phyloP scores from a whole-genome alignment of 352 stramenopile genomes.

The Phytophthora cactorum region DNA sequence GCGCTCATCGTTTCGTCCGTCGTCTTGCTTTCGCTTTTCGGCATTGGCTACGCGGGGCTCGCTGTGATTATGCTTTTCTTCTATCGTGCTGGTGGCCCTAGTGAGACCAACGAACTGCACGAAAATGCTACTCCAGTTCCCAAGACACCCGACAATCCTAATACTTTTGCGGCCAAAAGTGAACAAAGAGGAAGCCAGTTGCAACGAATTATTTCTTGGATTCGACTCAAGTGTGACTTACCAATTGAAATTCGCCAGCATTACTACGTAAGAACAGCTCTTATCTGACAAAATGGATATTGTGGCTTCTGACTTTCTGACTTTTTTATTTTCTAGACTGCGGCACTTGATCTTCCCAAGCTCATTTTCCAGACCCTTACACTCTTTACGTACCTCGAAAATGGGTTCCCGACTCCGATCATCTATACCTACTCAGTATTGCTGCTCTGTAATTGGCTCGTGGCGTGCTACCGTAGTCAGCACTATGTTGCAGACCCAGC shows the following conservation, averaged over 20 bases:
- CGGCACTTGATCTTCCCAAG: conserved; percentile 49
- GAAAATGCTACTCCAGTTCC: not conserved
- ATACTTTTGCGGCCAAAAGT: not conserved
- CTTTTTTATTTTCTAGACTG: conserved; percentile 21
- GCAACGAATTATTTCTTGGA: not conserved
- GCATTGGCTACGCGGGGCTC: conserved; percentile 37
- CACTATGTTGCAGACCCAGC: conserved; percentile 34
- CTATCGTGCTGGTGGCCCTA: conserved; percentile 9
- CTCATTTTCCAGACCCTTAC: conserved; percentile 54
- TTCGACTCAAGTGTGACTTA: not conserved
- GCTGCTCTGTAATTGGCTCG: conserved; percentile 46
- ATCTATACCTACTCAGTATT: conserved; percentile 49
- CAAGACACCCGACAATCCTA: not conserved
- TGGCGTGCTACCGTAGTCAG: conserved; percentile 54
- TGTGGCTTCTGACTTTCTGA: not conserved
- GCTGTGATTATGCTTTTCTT: conserved; percentile 43
- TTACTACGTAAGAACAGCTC: conserved; percentile 18
- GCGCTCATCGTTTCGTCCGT: conserved; percentile 24
- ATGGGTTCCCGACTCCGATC: conserved; percentile 45
- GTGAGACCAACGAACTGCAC: not conserved
- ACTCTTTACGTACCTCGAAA: conserved; percentile 40
- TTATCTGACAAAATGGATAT: not conserved
- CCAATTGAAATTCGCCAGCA: conserved; percentile 20
- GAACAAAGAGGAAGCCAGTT: not conserved
- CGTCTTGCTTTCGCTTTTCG: conserved; percentile 36